phyloP scores from a whole-genome alignment of 208 protist genomes.

The Crithidia mellificae region DNA sequence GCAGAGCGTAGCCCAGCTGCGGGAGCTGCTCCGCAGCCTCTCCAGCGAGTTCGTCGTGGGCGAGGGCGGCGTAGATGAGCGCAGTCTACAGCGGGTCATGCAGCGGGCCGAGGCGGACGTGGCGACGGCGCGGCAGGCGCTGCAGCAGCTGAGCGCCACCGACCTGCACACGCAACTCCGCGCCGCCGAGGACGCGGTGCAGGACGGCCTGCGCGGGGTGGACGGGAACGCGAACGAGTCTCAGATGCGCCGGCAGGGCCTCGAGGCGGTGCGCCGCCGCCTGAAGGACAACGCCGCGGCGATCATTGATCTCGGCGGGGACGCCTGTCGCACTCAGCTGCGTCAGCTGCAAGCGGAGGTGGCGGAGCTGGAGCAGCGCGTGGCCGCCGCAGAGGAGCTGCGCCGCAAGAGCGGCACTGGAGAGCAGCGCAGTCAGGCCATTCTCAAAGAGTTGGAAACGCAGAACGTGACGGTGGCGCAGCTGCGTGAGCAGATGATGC shows the following conservation, averaged over 20 bases:
- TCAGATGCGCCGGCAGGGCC: conserved; percentile 49
- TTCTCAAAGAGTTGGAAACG: conserved; percentile 48
- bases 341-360: conserved; percentile 34
- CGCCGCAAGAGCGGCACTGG: conserved; percentile 34
- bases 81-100: conserved; percentile 33
- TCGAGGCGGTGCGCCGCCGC: conserved; percentile 18
- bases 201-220: conserved; percentile 36
- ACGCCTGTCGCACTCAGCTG: conserved; percentile 19
- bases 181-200: conserved; percentile 36
- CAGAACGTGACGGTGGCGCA: conserved; percentile 53
- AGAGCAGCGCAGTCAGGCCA: conserved; percentile 43
- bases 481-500: conserved; percentile 57
- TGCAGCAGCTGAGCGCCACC: not conserved
- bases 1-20: conserved; percentile 38
- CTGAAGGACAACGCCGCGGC: conserved; percentile 26
- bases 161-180: conserved; percentile 9
- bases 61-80: conserved; percentile 56
- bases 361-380: conserved; percentile 48
- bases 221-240: conserved; percentile 61
- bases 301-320: conserved; percentile 21
- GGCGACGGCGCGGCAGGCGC: conserved; percentile 9
- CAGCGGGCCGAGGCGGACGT: conserved; percentile 34
- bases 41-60: conserved; percentile 38
- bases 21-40: conserved; percentile 28
- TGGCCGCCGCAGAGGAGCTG: conserved; percentile 48